phyloP scores from a whole-genome alignment of 1,284 basidiomycete species.

The Naganishia cerealis region DNA sequence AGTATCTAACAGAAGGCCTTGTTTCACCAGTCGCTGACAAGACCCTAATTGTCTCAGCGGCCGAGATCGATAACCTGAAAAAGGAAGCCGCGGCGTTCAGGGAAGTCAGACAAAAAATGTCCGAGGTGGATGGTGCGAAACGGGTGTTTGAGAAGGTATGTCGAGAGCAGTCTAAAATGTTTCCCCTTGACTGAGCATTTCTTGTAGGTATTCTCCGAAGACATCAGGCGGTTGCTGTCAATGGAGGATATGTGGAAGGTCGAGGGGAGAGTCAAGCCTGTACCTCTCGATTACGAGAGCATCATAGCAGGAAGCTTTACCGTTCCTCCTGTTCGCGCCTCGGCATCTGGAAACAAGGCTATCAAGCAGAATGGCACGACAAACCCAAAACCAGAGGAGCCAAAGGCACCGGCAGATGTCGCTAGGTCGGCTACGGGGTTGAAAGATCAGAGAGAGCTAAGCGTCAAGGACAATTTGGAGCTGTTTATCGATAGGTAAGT shows the following conservation, averaged over 20 bases:
- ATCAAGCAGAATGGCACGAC: conserved; percentile 33
- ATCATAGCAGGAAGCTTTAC: conserved; percentile 67
- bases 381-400: conserved; percentile 36
- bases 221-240: conserved; percentile 81
- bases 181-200: background rate
- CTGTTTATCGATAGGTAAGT: conserved; percentile 77
- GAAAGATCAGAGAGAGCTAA: conserved; percentile 76
- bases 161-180: conserved; percentile 3
- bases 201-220: conserved; percentile 76
- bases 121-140: conserved; percentile 63
- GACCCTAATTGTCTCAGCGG: conserved; percentile 58
- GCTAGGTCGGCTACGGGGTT: conserved; percentile 54
- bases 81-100: conserved; percentile 87
- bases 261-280: conserved; percentile 71
- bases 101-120: conserved; percentile 63
- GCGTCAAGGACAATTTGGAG: conserved; percentile 73
- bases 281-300: conserved; percentile 73
- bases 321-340: conserved; percentile 49
- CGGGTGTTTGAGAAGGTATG: conserved; percentile 80
- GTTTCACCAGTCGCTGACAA: background rate
- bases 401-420: conserved; percentile 37
- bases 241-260: conserved; percentile 98
- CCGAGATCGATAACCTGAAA: conserved; percentile 84
- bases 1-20: conserved; percentile 47
- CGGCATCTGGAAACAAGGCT: conserved; percentile 36